phyloP scores from a whole-genome alignment of 2,329 filamentous ascomycete genomes.

The Sclerotinia glacialis region DNA sequence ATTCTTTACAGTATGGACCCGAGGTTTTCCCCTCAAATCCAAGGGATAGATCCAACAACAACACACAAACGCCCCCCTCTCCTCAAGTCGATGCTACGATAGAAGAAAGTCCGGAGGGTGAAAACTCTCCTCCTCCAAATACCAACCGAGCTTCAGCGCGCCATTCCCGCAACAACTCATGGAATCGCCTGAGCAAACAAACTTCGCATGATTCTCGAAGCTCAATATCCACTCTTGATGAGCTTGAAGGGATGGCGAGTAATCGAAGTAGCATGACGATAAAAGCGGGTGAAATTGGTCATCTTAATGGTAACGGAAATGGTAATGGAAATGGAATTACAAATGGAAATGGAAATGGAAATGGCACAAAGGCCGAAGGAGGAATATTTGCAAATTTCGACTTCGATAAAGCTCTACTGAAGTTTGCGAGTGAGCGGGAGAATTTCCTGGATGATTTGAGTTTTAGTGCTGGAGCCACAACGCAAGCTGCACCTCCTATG shows the following conservation, averaged over 20 bases:
- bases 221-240: constrained; percentile 56
- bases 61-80: constrained; percentile 32
- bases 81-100: constrained; percentile 56
- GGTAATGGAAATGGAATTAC: constrained; percentile 22
- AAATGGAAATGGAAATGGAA: constrained; percentile 23
- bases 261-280: constrained; percentile 67
- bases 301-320: constrained; percentile 24
- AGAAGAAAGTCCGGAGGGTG: constrained; percentile 54
- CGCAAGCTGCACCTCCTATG: constrained; percentile 66
- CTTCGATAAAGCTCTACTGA: constrained; percentile 88
- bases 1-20: constrained; percentile 65
- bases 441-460: constrained; percentile 89
- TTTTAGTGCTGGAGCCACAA: constrained; percentile 73
- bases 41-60: constrained; percentile 26
- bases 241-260: constrained; percentile 50
- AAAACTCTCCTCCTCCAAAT: constrained; percentile 39
- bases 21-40: constrained; percentile 41
- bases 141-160: constrained; percentile 44
- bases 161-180: constrained; percentile 61
- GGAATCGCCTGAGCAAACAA: constrained; percentile 56
- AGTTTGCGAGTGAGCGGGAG: constrained; percentile 94
- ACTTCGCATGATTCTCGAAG: constrained; percentile 49
- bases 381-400: constrained; percentile 65
- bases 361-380: constrained; percentile 25
- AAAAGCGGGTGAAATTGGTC: constrained; percentile 42